These are phyloP conservation scores for Pseudogymnoascus sp. DNA, from an alignment of 2,329 filamentous ascomycete genomes.

Conservation along the genomic window DNA sequence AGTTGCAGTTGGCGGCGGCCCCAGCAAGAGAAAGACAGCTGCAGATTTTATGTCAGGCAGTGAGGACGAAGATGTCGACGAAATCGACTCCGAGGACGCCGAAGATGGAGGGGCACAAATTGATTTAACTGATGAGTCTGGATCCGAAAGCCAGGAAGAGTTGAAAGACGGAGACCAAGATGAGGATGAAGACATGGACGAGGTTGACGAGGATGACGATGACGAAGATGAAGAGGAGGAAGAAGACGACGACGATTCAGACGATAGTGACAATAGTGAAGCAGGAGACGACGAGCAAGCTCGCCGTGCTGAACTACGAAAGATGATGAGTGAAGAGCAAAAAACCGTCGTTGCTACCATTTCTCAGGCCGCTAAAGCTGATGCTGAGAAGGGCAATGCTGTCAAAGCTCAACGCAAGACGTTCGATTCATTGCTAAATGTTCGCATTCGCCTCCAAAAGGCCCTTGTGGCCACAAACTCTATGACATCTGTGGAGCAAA, in stretches of 20 bases:
- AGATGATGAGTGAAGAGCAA: slow-evolving; percentile 60
- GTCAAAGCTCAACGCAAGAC: slow-evolving; percentile 78
- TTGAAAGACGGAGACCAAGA: slow-evolving; percentile 25
- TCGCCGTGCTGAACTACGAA: slow-evolving; percentile 51
- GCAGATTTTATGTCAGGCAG: slow-evolving; percentile 48
- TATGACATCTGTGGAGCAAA: slow-evolving; percentile 41
- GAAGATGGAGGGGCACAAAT: slow-evolving; percentile 26
- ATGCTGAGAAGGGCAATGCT: slow-evolving; percentile 76
- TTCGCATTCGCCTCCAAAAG: slow-evolving; percentile 89
- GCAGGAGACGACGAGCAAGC: slow-evolving; percentile 26
- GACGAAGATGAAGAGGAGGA: slow-evolving; percentile 28
- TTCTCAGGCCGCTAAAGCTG: slow-evolving; percentile 58
- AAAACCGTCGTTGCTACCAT: slow-evolving; percentile 55
- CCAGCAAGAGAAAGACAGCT: slow-evolving; percentile 38
- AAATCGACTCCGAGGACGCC: slow-evolving; percentile 16
- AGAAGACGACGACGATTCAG: slow-evolving; percentile 25
- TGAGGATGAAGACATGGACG: slow-evolving; percentile 20
- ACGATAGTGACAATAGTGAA: slow-evolving; percentile 19
- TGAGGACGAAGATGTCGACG: slow-evolving; percentile 28
- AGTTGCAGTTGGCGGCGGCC: slow-evolving; percentile 26
- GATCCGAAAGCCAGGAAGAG: slow-evolving; percentile 28
- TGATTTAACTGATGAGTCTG: slow-evolving; percentile 25
- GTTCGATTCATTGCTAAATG: slow-evolving; percentile 83
- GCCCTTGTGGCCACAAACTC: slow-evolving; percentile 77
- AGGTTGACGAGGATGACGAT: slow-evolving; percentile 25